phyloP scores from a whole-genome alignment of 768 basidiomycete genomes.

The Cubamyces sp. region DNA sequence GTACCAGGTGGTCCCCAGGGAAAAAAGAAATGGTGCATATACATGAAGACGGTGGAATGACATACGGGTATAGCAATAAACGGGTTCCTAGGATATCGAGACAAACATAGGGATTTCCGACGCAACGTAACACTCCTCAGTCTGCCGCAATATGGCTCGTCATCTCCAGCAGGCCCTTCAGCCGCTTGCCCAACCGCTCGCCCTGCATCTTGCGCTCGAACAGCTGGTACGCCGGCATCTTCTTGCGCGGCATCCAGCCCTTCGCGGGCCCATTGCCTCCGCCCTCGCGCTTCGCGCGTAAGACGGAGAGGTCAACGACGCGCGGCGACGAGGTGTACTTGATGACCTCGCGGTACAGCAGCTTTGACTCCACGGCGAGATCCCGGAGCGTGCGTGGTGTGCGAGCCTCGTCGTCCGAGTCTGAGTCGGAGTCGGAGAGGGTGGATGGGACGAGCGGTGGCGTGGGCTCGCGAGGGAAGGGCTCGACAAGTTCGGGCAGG shows the following conservation, averaged over 20 bases:
- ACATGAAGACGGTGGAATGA: not conserved
- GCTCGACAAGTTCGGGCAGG: constrained; percentile 66
- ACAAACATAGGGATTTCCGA: constrained; percentile 9
- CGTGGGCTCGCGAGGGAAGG: constrained; percentile 54
- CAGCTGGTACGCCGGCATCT: constrained; percentile 81
- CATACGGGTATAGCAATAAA: constrained; percentile 29
- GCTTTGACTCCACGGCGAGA: constrained; percentile 80
- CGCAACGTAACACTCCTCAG: not conserved
- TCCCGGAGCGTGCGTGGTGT: constrained; percentile 62
- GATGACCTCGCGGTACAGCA: constrained; percentile 88
- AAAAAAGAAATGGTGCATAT: not conserved
- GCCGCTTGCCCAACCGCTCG: constrained; percentile 67
- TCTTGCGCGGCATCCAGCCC: constrained; percentile 83
- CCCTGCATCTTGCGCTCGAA: constrained; percentile 76
- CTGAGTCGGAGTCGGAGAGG: constrained; percentile 67
- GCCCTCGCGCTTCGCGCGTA: constrained; percentile 56
- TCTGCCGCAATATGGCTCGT: constrained; percentile 45
- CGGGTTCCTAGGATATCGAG: constrained; percentile 22
- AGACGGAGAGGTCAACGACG: constrained; percentile 80
- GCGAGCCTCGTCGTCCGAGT: constrained; percentile 49
- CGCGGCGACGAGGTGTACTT: constrained; percentile 79
- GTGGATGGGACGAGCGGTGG: constrained; percentile 71
- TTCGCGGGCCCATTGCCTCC: constrained; percentile 46
- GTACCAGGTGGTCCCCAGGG: not conserved
- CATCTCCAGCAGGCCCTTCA: constrained; percentile 72